phyloP scores from a whole-genome alignment of 1,284 basidiomycete genomes.

The Porogramme epimiltina region DNA sequence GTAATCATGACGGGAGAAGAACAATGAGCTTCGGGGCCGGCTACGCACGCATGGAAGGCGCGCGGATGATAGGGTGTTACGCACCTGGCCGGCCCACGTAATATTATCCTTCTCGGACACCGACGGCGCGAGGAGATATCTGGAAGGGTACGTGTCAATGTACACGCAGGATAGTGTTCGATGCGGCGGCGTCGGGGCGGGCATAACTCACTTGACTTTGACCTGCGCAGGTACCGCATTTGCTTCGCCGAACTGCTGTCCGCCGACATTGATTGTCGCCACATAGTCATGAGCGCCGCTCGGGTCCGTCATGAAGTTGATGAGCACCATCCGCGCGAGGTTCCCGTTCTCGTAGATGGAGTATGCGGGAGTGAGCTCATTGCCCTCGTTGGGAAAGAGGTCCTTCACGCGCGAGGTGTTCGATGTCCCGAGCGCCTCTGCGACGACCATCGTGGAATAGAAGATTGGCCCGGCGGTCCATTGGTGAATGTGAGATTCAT shows the following conservation, averaged over 20 bases:
- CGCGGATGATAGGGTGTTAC: neutral
- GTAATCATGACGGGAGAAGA: neutral
- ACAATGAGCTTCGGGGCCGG: no score
- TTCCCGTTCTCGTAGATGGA: conserved; percentile 21
- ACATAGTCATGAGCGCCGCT: conserved; percentile 34
- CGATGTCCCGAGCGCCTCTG: conserved; percentile 36
- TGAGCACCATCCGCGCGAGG: conserved; percentile 33
- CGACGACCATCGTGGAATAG: conserved; percentile 37
- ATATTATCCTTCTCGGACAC: conserved; percentile 49
- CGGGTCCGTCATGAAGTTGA: conserved; percentile 39
- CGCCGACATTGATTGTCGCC: conserved; percentile 34
- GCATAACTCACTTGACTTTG: conserved; percentile 31
- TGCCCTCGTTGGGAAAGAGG: conserved; percentile 28
- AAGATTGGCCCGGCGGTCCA: conserved; percentile 40
- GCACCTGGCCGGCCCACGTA: conserved; percentile 46
- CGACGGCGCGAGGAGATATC: conserved; percentile 41
- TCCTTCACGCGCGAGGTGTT: conserved; percentile 35
- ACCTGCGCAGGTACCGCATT: conserved; percentile 26
- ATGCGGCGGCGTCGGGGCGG: neutral
- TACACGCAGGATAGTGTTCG: no score
- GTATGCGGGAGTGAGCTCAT: conserved; percentile 32
- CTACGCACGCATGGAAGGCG: no score
- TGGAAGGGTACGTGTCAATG: conserved; percentile 18
- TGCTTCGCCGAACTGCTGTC: conserved; percentile 21
- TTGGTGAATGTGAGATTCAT: conserved; percentile 34